These are phyloP conservation scores for Psilocybe cyanescens DNA, from an alignment of 768 basidiomycete species.

Conservation along the genomic window DNA sequence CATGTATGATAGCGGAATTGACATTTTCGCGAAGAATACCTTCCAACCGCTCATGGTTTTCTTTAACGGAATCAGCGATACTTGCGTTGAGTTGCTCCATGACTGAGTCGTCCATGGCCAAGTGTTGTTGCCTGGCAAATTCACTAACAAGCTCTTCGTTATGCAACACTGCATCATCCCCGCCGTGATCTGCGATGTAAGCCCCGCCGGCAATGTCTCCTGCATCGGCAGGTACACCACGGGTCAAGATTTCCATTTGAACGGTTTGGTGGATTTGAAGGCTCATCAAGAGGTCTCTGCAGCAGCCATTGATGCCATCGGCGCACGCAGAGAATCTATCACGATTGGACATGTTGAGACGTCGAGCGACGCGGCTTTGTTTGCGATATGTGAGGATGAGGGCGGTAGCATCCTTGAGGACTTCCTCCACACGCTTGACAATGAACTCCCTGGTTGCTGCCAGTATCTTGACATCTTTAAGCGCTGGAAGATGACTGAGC, in stretches of 20 bases:
- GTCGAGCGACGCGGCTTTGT: conserved; percentile 36
- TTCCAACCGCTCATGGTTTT: conserved; percentile 35
- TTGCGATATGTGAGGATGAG: conserved; percentile 43
- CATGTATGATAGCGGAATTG: conserved; percentile 35
- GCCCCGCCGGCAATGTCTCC: conserved; percentile 38
- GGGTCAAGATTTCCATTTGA: conserved; percentile 39
- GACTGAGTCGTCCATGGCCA: conserved; percentile 40
- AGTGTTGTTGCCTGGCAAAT: conserved; percentile 38
- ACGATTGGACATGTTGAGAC: conserved; percentile 34
- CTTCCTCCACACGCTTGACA: conserved; percentile 37
- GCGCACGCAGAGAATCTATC: conserved; percentile 24
- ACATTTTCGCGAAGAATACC: conserved; percentile 35
- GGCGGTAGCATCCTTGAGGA: conserved; percentile 37
- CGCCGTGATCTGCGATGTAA: conserved; percentile 39
- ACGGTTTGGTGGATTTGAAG: conserved; percentile 44
- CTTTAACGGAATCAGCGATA: conserved; percentile 35
- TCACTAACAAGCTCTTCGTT: conserved; percentile 39
- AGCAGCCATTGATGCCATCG: conserved; percentile 34
- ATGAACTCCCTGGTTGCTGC: conserved; percentile 37
- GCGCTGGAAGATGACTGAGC: conserved; percentile 40
- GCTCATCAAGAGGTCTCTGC: conserved; percentile 35
- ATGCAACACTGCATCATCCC: conserved; percentile 35
- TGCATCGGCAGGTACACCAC: conserved; percentile 38
- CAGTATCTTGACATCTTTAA: conserved; percentile 36
- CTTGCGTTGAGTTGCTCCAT: conserved; percentile 43